Base-by-base conservation (phyloP, 176 grass and related monocot species). In the Oryza meyeriana region DNA sequence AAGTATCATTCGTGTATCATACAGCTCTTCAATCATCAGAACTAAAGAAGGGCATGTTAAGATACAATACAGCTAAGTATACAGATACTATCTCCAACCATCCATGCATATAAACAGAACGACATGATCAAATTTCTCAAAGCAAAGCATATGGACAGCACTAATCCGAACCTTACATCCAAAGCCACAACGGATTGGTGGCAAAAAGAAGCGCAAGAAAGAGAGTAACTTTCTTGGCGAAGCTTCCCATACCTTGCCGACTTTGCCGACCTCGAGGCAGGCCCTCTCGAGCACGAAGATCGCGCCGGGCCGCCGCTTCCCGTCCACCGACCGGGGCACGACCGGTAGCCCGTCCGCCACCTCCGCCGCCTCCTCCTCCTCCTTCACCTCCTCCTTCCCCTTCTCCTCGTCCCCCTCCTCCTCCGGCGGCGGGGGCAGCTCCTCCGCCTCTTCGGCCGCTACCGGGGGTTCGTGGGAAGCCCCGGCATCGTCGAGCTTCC, bases 241-340 rank as follows among this genome's bases (percentile, higher is more conserved):
- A 45, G 17, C 17, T 5, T 32, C 18, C 3, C 67, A 42, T 84
- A 95, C 93, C 96, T 98, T 98, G 32, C 96, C 96, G 9, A 98
- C 96, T 93, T 98, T 95, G 70, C 93, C 96, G 72, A 98, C 93
- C 67, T 98, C 96, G 64, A 98, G 81, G 63, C 89, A 95, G 5
- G 93, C 96, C 89, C 79, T 93, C 80, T 95, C 92, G 10, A 98
- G 96, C 35, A 98, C 88, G 75, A 95, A 98, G 52, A 95, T 93
- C 9, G 78, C 90, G 25, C 96, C 92, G 8, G 86, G 81, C 22
- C 36, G 83, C 80, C 47, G 42, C 83, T 87, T 95, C 63, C 71
- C 80, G 48, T 90, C 90, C n/a, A 93, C 55, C 12, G 82, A 42
- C 2, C 84, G 85, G 5, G 88, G 82, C 29, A 91, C 47, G 6